Evolutionary conservation across 2,329 filamentous ascomycete species (phyloP), one percentile per base, ranked within the genome.

Genomic region (Apiospora phragmitis): DNA sequence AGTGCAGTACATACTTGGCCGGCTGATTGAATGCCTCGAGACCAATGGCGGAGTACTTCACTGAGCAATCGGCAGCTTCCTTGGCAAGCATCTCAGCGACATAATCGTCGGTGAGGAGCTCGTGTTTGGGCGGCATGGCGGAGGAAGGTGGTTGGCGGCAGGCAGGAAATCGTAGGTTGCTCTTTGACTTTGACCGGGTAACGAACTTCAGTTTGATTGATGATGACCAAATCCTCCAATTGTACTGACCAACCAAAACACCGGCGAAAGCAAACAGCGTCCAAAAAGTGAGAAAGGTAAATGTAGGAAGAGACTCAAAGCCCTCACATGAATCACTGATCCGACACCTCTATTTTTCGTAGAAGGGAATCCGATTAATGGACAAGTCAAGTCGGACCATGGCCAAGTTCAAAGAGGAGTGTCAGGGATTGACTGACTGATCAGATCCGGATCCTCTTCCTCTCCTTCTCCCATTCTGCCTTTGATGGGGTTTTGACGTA

Each of bases 61-160:
- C 83, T 3, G 92, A 92, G 75, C 87, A 92, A 71, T 92, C 89
- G 71, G 88, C 90, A 16, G 95, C 95, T 81, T 98, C 95, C 75
- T 92, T 89, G 68, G 91, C 89, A 45, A 98, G 86, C n/a, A 97
- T 84, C 66, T 88, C 87, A 21, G 94, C 94, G 73, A 97, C 90
- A 77, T 94, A 94, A 68, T 94, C 92, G 78, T 97, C 93, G 26
- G 90, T 91, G 65, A 92, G 80, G 32, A 88, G 78, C n/a, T 86
- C 83, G 74, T 77, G 69, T 29, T 71, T 70, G 9, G 75, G 71
- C 26, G 77, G 73, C 76, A 78, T 69, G 42, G 18, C 69, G 18
- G 74, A 76, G 72, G 75, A 78, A 32, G n/a, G 9, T 47, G 35
- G 21, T 78, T 3, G 75, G 42, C 1, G 74, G 74, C 24, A 43